Conservation (phyloP, 2,329 filamentous ascomycete species). For the Pseudogymnoascus sp. region DNA sequence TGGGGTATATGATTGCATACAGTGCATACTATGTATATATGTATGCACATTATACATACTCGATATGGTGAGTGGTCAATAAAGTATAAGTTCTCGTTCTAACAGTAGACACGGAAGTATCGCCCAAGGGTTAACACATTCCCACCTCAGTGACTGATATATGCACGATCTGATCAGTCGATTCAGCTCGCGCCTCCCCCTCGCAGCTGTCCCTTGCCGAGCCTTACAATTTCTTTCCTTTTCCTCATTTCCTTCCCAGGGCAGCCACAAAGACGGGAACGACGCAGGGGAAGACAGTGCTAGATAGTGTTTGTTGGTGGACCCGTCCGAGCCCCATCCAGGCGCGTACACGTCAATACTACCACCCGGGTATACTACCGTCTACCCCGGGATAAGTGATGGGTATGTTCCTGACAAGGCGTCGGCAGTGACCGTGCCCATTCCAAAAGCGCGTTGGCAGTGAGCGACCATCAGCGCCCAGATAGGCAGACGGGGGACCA, state of each 20-base stretch:
- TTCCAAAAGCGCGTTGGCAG: neutral
- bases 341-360: neutral
- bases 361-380: neutral
- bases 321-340: neutral
- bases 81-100: neutral
- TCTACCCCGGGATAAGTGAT: neutral
- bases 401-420: neutral
- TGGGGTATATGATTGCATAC: neutral
- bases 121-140: neutral
- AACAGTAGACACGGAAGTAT: neutral
- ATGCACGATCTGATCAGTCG: neutral
- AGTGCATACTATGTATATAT: neutral
- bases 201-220: neutral
- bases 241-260: neutral
- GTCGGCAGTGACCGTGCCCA: neutral
- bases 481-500: neutral
- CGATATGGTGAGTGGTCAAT: neutral
- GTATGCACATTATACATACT: neutral
- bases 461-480: neutral
- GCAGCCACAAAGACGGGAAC: neutral
- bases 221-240: neutral
- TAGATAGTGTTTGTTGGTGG: neutral
- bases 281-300: neutral
- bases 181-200: constrained; percentile 1
- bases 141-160: neutral